Evolutionary conservation across 2,329 filamentous ascomycete genomes (phyloP).

Genomic region (Ophiocordyceps camponoti-leonardi): DNA sequence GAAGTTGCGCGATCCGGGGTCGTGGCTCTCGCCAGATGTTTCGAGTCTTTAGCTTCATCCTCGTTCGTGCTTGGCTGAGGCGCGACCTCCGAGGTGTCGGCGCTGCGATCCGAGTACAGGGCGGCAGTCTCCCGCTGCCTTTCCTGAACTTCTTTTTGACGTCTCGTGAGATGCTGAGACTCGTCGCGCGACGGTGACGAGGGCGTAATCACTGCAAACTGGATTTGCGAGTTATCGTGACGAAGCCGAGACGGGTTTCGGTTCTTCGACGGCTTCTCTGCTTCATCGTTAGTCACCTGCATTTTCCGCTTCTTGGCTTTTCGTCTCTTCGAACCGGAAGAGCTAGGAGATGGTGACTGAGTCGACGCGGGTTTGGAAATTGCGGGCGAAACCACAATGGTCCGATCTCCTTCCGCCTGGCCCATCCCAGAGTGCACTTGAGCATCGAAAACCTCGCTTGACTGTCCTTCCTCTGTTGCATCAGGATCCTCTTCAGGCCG

Average conservation of each 20-base stretch:
- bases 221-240: conserved; percentile 69
- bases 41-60: conserved; percentile 3
- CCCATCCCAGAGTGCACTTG: conserved; percentile 26
- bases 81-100: conserved; percentile 7
- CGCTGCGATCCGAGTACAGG: conserved; percentile 40
- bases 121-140: conserved; percentile 49
- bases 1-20: conserved; percentile 27
- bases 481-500: conserved; percentile 31
- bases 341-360: conserved; percentile 4
- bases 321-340: conserved; percentile 6
- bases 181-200: conserved; percentile 35
- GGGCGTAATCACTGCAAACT: conserved; percentile 53
- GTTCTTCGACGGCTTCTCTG: conserved; percentile 9
- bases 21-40: conserved; percentile 15
- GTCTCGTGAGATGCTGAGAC: conserved; percentile 62
- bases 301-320: conserved; percentile 11
- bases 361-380: conserved; percentile 11
- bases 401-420: conserved; percentile 28
- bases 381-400: conserved; percentile 13
- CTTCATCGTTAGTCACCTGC: conserved; percentile 11
- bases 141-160: conserved; percentile 61
- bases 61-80: conserved; percentile 4
- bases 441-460: conserved; percentile 19
- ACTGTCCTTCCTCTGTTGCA: conserved; percentile 24
- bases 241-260: conserved; percentile 36